A percentile compares a stretch with the other conserved stretches of the same genome.
phyloP scores from a whole-genome alignment of 768 basidiomycete genomes.

The Exsudoporus frostii region DNA sequence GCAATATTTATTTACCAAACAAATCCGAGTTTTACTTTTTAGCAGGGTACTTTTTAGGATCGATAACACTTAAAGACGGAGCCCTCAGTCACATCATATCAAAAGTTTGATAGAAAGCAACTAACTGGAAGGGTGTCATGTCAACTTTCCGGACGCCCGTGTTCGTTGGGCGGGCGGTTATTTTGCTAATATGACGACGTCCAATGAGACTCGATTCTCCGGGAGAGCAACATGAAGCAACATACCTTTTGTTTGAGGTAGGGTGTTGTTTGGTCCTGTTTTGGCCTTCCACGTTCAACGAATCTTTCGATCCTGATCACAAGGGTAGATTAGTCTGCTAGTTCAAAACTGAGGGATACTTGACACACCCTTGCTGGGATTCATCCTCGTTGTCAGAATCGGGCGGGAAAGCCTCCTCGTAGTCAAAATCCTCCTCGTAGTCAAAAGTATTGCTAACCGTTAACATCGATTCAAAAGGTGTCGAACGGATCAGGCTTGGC shows the following conservation, averaged over 20 bases:
- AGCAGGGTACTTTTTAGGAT: not conserved
- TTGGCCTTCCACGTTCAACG: slow-evolving; percentile 1
- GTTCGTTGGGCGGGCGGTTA: not conserved
- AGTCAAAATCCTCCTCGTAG: no score
- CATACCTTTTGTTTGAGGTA: slow-evolving; percentile 3
- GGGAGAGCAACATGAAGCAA: not conserved
- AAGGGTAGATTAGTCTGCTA: not conserved
- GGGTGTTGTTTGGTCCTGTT: fast-evolving
- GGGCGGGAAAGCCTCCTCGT: not conserved
- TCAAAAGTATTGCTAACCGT: not conserved
- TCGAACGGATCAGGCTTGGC: not conserved
- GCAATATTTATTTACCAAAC: not conserved
- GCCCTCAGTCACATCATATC: not conserved
- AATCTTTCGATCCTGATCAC: slow-evolving; percentile 1
- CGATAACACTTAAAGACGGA: not conserved
- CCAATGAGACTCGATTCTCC: not conserved
- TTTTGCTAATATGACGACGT: not conserved
- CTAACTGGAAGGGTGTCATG: not conserved
- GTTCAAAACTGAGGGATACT: not conserved
- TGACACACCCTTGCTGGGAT: not conserved
- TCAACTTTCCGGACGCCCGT: not conserved
- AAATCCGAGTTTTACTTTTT: not conserved
- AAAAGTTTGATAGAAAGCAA: not conserved
- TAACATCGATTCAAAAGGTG: not conserved
- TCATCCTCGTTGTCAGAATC: not conserved